Evolutionary conservation across 176 grass and related monocot genomes (phyloP).

Genomic region (Hordeum vulgare): DNA sequence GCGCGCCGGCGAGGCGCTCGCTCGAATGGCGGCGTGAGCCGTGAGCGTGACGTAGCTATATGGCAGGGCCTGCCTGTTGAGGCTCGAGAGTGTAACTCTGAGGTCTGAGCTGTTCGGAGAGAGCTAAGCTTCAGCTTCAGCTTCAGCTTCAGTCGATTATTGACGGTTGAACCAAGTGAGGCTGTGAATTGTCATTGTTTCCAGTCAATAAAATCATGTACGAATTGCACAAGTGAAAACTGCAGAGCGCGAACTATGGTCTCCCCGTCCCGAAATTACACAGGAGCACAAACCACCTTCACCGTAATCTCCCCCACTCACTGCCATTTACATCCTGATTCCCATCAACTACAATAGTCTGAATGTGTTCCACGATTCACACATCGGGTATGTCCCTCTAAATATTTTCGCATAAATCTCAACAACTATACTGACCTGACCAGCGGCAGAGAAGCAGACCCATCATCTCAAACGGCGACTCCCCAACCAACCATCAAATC

Average conservation of each 20-base stretch:
- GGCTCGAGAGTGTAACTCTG: not conserved
- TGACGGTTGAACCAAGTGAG: not conserved
- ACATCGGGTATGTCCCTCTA: no score
- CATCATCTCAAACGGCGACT: no score
- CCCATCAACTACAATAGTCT: no score
- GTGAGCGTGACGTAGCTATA: slow-evolving; percentile 7
- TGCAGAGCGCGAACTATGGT: not conserved
- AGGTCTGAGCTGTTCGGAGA: not conserved
- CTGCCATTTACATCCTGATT: no score
- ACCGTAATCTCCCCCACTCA: no score
- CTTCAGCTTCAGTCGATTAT: not conserved
- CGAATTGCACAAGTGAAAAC: not conserved
- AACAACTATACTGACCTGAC: no score
- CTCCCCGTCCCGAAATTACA: no score
- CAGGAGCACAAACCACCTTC: no score
- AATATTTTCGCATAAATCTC: no score
- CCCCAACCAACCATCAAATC: no score
- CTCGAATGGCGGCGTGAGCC: slow-evolving; percentile 12
- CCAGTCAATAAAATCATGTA: not conserved
- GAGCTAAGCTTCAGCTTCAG: not conserved
- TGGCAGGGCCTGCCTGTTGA: not conserved
- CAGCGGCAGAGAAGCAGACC: no score
- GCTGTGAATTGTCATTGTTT: not conserved
- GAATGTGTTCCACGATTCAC: no score
- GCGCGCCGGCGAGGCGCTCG: slow-evolving; percentile 66